phyloP scores from a whole-genome alignment of 352 stramenopile genomes.

The Globisporangium mamillatum region DNA sequence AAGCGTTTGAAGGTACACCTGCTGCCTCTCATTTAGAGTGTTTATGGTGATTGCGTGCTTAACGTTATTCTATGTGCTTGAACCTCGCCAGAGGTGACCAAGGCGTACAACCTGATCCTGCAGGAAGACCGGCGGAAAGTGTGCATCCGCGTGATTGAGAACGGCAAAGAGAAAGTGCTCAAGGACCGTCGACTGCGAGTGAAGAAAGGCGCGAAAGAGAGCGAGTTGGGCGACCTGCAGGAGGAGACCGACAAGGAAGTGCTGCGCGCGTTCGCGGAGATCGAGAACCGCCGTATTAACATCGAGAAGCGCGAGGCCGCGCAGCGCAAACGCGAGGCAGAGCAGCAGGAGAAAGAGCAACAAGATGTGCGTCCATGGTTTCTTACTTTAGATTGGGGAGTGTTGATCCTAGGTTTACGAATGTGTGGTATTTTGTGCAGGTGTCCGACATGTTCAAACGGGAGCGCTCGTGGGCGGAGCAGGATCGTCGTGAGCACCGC shows the following conservation, averaged over 20 bases:
- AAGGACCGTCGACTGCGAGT: constrained; percentile 73
- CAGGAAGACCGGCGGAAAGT: constrained; percentile 84
- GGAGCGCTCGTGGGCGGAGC: constrained; percentile 73
- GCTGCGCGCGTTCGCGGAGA: constrained; percentile 81
- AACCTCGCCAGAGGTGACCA: constrained; percentile 64
- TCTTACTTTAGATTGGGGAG: neutral
- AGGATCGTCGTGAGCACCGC: constrained; percentile 71
- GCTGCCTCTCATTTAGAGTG: no score
- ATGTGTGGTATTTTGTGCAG: constrained; percentile 7
- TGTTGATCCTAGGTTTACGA: neutral
- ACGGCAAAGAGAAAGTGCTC: constrained; percentile 56
- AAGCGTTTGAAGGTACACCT: constrained; percentile 81
- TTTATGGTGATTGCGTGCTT: neutral
- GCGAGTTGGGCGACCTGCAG: constrained; percentile 55
- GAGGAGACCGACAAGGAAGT: constrained; percentile 75
- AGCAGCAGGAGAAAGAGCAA: constrained; percentile 75
- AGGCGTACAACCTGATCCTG: constrained; percentile 80
- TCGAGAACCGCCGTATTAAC: constrained; percentile 74
- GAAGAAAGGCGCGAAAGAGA: constrained; percentile 81
- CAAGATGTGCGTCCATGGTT: constrained; percentile 40
- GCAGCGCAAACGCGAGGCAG: constrained; percentile 65
- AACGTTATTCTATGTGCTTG: neutral
- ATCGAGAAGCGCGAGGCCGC: constrained; percentile 68
- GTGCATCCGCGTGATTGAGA: constrained; percentile 77
- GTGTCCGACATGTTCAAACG: constrained; percentile 62